Evolutionary conservation across 495 filamentous ascomycete genomes (phyloP), one percentile per base, ranked within the genome.

Genomic region (Lasiosphaeria miniovina): DNA sequence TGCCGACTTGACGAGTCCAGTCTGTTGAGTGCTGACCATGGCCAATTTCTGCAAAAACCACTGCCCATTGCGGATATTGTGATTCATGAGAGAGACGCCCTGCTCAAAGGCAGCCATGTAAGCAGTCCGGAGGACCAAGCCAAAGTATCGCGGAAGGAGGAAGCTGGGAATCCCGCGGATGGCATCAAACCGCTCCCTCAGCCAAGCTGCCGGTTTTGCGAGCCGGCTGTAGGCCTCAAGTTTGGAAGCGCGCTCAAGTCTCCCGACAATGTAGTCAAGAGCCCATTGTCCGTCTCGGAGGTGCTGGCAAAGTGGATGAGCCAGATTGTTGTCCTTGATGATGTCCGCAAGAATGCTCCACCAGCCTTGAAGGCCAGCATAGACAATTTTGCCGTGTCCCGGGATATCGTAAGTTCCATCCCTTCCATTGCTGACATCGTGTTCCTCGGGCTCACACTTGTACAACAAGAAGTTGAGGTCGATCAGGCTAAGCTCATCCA

Each of bases 301-400:
- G 71, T 99, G 90, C 63, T 96, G 86, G 69, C 93, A 97, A 3
- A 99, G 77, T 6, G 95, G 89, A 68, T 98, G 95, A 6, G 89
- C 94, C 8, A 99, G 83, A 70, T 99, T 81, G 67, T 99, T 99
- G 59, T 94, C 85, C 43, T 79, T 82, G 73, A 97, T 90, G 61
- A 98, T 85, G 59, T 88, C 80, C 63, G 90, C 88, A 45, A 99
- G 79, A 6, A 96, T 78, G 70, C 91, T 97, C 94, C 93, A 97
- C 94, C 94, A 99, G 12, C 95, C 95, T 71, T 99, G 95, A 34
- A 99, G 82, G 49, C 95, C 95, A 58, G 95, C 93, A 72, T 99
- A 99, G 15, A 97, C 90, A 46, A 96, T 79, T 51, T 88, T 80
- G 4, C 93, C 95, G 65, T 89, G 76, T 0, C 86, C 85, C 9